phyloP scores from a whole-genome alignment of 768 basidiomycete genomes.

The Mycena galericulata region DNA sequence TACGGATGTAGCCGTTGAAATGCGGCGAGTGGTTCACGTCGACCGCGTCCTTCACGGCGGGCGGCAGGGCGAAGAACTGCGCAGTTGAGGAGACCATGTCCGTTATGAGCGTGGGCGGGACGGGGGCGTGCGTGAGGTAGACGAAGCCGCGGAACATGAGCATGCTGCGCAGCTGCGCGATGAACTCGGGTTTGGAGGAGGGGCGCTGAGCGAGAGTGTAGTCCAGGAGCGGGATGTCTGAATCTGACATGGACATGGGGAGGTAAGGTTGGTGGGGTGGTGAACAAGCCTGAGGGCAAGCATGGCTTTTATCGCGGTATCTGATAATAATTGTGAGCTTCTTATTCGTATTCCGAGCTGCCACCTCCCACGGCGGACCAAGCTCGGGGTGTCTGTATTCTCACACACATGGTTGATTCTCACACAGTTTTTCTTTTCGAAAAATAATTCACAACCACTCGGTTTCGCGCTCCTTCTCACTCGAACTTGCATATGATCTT shows the following conservation, averaged over 20 bases:
- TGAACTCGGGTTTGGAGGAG: slow-evolving; percentile 50
- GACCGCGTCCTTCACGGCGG: slow-evolving; percentile 56
- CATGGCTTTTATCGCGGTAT: slow-evolving; percentile 8
- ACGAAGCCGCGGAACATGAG: slow-evolving; percentile 68
- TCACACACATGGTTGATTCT: no score
- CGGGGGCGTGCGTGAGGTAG: slow-evolving; percentile 62
- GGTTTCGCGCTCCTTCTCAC: no score
- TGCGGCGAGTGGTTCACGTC: slow-evolving; percentile 62
- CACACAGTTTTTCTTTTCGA: no score
- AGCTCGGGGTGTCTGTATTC: no score
- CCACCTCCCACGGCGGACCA: not conserved
- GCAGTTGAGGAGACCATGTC: slow-evolving; percentile 58
- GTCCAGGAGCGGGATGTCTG: slow-evolving; percentile 30
- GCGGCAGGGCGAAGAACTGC: slow-evolving; percentile 61
- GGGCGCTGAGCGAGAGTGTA: slow-evolving; percentile 22
- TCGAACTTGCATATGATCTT: no score
- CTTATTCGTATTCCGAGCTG: slow-evolving; percentile 13
- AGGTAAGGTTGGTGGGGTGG: no score
- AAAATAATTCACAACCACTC: no score
- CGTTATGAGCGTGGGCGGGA: slow-evolving; percentile 51
- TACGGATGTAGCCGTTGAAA: slow-evolving; percentile 64
- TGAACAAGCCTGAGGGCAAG: no score
- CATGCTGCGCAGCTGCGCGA: slow-evolving; percentile 60
- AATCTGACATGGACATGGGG: slow-evolving; percentile 20
- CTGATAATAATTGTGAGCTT: slow-evolving; percentile 17